These are phyloP conservation scores for Taiozyma sp. DNA, from an alignment of 1,139 yeast genomes.

Conservation along the genomic window DNA sequence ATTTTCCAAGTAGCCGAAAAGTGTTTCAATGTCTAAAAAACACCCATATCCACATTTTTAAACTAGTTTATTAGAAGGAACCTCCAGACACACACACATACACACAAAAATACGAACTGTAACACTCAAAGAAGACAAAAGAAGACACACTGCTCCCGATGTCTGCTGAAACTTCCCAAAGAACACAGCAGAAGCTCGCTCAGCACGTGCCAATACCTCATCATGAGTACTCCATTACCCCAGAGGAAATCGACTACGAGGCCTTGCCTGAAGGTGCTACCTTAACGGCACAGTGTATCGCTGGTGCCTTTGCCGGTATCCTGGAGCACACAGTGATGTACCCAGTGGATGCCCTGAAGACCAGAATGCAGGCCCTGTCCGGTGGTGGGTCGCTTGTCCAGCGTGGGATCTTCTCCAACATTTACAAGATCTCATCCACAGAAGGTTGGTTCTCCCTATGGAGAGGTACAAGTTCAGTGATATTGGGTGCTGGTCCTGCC, in stretches of 20 bases:
- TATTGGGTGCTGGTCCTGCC: constrained; percentile 97
- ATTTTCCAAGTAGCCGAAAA: too few relatives aligned
- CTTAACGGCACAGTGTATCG: constrained; percentile 73
- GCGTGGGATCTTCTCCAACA: constrained; percentile 30
- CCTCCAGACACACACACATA: too few relatives aligned
- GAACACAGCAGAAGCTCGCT: background rate
- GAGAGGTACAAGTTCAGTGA: constrained; percentile 93
- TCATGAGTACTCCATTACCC: background rate
- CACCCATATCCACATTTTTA: too few relatives aligned
- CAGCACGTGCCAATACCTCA: background rate
- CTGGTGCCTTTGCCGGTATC: constrained; percentile 98
- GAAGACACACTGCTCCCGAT: background rate
- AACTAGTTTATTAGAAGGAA: too few relatives aligned
- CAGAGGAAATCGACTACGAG: constrained; percentile 68
- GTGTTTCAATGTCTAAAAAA: too few relatives aligned
- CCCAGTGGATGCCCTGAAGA: constrained; percentile 92
- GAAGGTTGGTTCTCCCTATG: constrained; percentile 90
- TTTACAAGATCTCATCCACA: constrained; percentile 71
- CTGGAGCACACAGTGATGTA: constrained; percentile 98
- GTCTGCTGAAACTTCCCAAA: background rate
- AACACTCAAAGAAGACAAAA: background rate
- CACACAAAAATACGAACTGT: too few relatives aligned
- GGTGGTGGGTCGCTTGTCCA: constrained; percentile 5
- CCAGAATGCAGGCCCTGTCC: constrained; percentile 81
- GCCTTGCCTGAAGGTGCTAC: constrained; percentile 89